These are phyloP conservation scores for Hypoxylon lienhwacheense DNA, from an alignment of 495 filamentous ascomycete species.

Conservation along the genomic window DNA sequence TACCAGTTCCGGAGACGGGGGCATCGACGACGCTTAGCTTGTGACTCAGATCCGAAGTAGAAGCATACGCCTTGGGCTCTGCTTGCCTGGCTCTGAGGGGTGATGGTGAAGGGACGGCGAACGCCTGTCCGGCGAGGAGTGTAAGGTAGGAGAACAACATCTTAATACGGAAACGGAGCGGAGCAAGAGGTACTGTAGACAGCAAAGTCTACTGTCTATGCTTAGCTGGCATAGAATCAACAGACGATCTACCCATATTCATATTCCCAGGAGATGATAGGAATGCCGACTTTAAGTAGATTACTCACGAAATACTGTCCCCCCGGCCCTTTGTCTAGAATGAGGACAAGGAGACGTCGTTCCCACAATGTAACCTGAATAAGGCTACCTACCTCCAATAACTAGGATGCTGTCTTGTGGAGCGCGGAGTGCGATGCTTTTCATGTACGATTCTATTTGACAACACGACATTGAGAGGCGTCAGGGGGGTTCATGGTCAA, in stretches of 20 bases:
- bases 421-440: conserved; percentile 7
- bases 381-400: background rate
- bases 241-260: background rate
- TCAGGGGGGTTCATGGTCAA: no score
- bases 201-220: background rate
- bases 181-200: background rate
- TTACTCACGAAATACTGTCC: background rate
- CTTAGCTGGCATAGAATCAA: no score
- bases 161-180: no score
- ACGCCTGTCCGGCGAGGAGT: conserved; percentile 23
- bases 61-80: conserved; percentile 43
- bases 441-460: conserved; percentile 8
- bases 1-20: conserved; percentile 49
- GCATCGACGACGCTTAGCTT: conserved; percentile 47
- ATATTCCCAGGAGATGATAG: background rate
- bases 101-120: conserved; percentile 18
- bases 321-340: background rate
- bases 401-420: background rate
- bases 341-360: conserved; percentile 13
- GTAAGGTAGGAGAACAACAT: conserved; percentile 28
- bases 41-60: conserved; percentile 51
- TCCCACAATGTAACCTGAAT: conserved; percentile 14
- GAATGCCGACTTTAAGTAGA: conserved; percentile 14
- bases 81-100: conserved; percentile 17
- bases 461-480: conserved; percentile 5